A percentile compares a stretch with the other conserved stretches of the same genome.
phyloP scores from a whole-genome alignment of 2,329 filamentous ascomycete species.

The Alternaria panax region DNA sequence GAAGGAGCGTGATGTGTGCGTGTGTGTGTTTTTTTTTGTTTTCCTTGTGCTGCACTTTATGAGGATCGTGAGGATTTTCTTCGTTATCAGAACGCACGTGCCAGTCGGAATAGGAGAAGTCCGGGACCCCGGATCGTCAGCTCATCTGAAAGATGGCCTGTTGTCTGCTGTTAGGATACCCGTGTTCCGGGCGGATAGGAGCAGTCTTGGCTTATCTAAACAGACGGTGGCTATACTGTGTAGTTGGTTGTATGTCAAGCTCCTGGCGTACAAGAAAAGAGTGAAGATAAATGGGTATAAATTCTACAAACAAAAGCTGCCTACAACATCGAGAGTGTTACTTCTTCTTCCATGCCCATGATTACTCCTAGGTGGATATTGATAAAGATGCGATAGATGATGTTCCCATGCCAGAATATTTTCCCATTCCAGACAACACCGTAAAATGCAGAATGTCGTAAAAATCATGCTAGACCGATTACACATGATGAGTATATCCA shows the following conservation, averaged over 20 bases:
- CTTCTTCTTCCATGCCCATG: not conserved
- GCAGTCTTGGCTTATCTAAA: not conserved
- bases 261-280: not conserved
- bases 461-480: constrained; percentile 1
- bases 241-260: not conserved
- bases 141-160: constrained; percentile 7
- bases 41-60: not conserved
- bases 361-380: not conserved
- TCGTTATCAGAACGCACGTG: constrained; percentile 12
- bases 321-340: not conserved
- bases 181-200: not conserved
- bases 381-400: not conserved
- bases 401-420: not conserved
- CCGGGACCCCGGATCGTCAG: constrained; percentile 12
- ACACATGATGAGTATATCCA: not conserved
- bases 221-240: not conserved
- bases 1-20: not conserved
- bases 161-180: not conserved
- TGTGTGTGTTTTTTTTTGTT: not conserved
- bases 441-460: not conserved
- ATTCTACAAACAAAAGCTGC: not conserved
- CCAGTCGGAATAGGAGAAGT: constrained; percentile 10
- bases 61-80: constrained; percentile 2
- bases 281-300: constrained; percentile 3
- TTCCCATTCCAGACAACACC: constrained; percentile 2